Base-by-base conservation (phyloP, 1,139 yeast species). In the Sugiyamaella xylanicola region DNA sequence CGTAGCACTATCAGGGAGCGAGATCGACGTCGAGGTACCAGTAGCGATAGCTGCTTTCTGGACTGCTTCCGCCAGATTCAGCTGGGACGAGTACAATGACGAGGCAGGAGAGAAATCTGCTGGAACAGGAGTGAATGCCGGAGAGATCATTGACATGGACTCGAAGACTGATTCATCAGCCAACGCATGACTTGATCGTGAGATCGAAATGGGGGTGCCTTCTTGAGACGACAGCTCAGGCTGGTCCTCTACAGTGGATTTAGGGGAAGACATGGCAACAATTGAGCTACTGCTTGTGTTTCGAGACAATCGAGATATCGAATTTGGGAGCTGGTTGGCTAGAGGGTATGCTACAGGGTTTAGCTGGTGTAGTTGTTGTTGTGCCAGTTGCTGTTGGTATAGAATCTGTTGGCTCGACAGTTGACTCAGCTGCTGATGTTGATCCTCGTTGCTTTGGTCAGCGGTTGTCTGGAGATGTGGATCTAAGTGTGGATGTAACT, bases 81-180 rank as follows among this genome's bases (percentile, higher is more conserved):
- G 22, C 35, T 52, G 54, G 9, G 63, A 60, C 27, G 56, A 51
- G 39, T 55, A 55, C 13, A 57, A 36, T 7, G 61, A 58, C 22
- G 56, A 53, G 9, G 58, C 45, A 13, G 58, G 55, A 29, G 61
- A 56, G 37, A 46, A 59, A 37, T 50, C 61, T 42, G 49, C 60
- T 41, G 54, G 51, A 11, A 54, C 45, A 4, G 73, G 73, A 39
- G 72, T 69, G 56, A 68, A 65, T 9, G 73, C 72, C 9, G 73
- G 73, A 29, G 72, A 68, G 19, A 70, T 69, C 59, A 70, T 56
- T 19, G 71, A 65, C 73, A 70, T 70, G 48, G 60, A 56, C 47
- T 60, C 59, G 55, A 67, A 63, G 9, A 56, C 61, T 8, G 61
- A 51, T 27, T 48, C 51, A 20, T 51, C 50, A 17, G 54, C 47